phyloP scores from a whole-genome alignment of 257 asterid species.

The Knoxia roxburghii region DNA sequence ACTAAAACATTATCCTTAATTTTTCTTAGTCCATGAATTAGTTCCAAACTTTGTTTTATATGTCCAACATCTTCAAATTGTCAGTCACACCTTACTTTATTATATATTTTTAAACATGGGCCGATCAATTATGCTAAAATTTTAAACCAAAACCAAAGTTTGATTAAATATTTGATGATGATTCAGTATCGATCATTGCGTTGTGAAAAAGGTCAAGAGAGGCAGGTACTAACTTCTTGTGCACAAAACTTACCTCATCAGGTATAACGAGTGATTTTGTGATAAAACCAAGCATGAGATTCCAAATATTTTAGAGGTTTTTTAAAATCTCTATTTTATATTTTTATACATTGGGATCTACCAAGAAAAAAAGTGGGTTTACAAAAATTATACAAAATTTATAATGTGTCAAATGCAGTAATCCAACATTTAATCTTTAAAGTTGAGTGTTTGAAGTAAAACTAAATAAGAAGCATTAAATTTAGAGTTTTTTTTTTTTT shows the following conservation, averaged over 20 bases:
- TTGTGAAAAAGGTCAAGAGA: slow-evolving; percentile 6
- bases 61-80: slow-evolving; percentile 7
- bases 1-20: neutral
- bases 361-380: too few species aligned
- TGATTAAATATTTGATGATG: neutral
- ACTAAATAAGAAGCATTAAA: too few species aligned
- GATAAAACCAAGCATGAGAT: slow-evolving; percentile 7
- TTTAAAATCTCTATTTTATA: too few species aligned
- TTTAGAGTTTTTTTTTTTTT: too few species aligned
- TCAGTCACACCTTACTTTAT: slow-evolving; percentile 2
- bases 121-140: neutral
- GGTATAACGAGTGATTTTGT: neutral
- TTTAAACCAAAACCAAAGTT: neutral
- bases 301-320: too few species aligned
- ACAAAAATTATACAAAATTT: too few species aligned
- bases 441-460: too few species aligned
- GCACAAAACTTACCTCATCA: neutral
- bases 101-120: neutral
- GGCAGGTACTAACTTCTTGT: slow-evolving; percentile 11
- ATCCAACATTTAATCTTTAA: too few species aligned
- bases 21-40: neutral
- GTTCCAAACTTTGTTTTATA: slow-evolving; percentile 8
- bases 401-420: too few species aligned
- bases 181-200: neutral
- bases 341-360: too few species aligned